These are phyloP conservation scores for Fusarium sacchari DNA, from an alignment of 2,329 filamentous ascomycete genomes.

Conservation along the genomic window DNA sequence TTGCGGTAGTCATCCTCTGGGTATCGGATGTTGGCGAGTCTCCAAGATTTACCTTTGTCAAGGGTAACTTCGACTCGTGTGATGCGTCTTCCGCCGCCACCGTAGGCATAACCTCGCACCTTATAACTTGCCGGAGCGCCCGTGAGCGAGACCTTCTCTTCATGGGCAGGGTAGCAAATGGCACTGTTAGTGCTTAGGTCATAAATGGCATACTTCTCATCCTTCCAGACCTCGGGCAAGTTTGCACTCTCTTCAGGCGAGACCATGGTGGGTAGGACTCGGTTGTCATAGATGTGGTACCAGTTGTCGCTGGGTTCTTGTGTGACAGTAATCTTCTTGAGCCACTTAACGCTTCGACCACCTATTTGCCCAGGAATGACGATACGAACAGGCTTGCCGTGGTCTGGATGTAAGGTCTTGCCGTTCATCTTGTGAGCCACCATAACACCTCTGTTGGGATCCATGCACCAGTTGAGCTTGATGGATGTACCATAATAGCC, in stretches of 20 bases:
- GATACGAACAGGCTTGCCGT: conserved; percentile 83
- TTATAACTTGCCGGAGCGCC: conserved; percentile 66
- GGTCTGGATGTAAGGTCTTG: conserved; percentile 80
- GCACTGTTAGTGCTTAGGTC: conserved; percentile 90
- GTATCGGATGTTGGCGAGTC: conserved; percentile 79
- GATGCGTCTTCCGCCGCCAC: conserved; percentile 84
- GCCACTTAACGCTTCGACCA: conserved; percentile 92
- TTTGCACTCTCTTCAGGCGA: conserved; percentile 82
- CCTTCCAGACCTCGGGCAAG: conserved; percentile 81
- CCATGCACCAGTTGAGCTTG: conserved; percentile 88
- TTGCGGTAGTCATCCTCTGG: conserved; percentile 84
- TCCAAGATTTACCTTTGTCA: conserved; percentile 85
- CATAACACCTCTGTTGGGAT: conserved; percentile 84
- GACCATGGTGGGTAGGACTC: conserved; percentile 87
- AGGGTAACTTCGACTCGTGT: conserved; percentile 85
- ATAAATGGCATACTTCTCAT: conserved; percentile 93
- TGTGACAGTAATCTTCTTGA: conserved; percentile 83
- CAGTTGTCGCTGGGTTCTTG: conserved; percentile 86
- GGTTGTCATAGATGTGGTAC: conserved; percentile 96
- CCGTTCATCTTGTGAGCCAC: conserved; percentile 93
- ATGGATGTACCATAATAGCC: conserved; percentile 89
- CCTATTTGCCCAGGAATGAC: conserved; percentile 93
- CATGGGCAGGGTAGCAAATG: conserved; percentile 80
- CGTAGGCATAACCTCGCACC: conserved; percentile 85
- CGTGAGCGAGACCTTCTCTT: conserved; percentile 69